Evolutionary conservation across 306 rosid species (phyloP), one percentile per base, ranked within the genome.

Genomic region (Heteromeles arbutifolia): DNA sequence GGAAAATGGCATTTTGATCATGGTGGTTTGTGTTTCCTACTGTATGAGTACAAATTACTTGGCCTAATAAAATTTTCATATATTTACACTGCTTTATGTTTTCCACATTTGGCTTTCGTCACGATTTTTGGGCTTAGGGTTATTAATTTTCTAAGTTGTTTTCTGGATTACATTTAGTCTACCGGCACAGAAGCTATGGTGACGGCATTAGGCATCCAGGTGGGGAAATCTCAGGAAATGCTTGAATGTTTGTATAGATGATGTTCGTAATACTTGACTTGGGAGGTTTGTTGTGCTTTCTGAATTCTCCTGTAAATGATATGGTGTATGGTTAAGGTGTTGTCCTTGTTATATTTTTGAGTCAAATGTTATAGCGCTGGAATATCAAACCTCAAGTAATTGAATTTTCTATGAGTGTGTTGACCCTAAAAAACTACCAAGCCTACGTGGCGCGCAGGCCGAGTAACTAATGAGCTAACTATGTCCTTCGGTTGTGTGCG

Each of bases 1-100:
- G 78, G 85, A 65, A 50, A 80, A 62, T 65, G 19, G 72, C 78
- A 73, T 71, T 85, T 84, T 80, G 82, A 48, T 80, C 39, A 54
- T 10, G 69, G 63, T n/a, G n/a, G 43, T 70, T 69, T 29, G 2
- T 69, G n/a, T 54, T 44, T 25, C 61, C 59, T 79, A 67, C 57
- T 32, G 28, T 50, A 29, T 44, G 76, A 15, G 28, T 41, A 19
- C 65, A 62, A 28, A 54, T 73, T 73, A 18, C 63, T 65, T n/a
- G 24, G 12, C 28, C 56, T 7, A 54, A 13, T 32, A 18, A 32
- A n/a, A 12, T 4, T 32, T 53, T 56, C 62, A 21, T 70, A 5
- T 29, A 50, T 19, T 21, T 28, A 17, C 74, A 31, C 31, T 11
- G 19, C 26, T 4, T 50, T 21, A 11, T 10, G 74, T 22, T 29